A percentile compares a stretch with the other conserved stretches of the same genome.
Evolutionary conservation across 345 rosid species (phyloP).

Genomic region (Murraya paniculata): DNA sequence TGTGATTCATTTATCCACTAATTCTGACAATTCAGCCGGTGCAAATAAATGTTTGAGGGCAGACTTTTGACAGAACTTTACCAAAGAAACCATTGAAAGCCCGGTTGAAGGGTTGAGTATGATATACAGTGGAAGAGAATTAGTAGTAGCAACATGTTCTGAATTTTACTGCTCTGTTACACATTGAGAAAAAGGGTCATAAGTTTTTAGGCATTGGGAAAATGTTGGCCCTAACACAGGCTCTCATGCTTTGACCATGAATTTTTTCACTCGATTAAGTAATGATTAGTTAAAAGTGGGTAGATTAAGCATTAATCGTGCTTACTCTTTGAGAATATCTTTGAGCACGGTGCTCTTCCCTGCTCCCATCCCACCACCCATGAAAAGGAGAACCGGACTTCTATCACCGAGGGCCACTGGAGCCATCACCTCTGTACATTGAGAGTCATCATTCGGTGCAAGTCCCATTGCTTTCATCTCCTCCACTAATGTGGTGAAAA

Average conservation of each 20-base stretch:
- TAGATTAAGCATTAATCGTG: not conserved
- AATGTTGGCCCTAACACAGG: not conserved
- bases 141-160: not conserved
- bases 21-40: not conserved
- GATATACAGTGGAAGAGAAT: not conserved
- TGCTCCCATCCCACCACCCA: slow-evolving; percentile 99
- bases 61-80: not conserved
- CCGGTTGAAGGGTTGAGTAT: not conserved
- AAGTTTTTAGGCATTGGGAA: not conserved
- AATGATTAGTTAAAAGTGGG: not conserved
- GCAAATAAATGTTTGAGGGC: not conserved
- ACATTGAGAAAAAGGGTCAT: not conserved
- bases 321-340: slow-evolving; percentile 89
- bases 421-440: slow-evolving; percentile 81
- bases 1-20: not conserved
- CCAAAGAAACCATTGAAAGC: not conserved
- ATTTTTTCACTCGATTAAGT: not conserved
- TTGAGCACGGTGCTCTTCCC: slow-evolving; percentile 97
- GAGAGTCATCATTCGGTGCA: slow-evolving; percentile 48
- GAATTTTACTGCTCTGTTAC: not conserved
- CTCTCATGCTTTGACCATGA: not conserved
- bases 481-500: slow-evolving; percentile 74
- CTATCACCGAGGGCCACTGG: slow-evolving; percentile 80
- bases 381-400: slow-evolving; percentile 85
- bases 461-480: slow-evolving; percentile 87